Percentiles rank a stretch among this genome's conserved stretches.
Evolutionary conservation across 345 rosid species (phyloP).

Genomic region (Salix koriyanagi): DNA sequence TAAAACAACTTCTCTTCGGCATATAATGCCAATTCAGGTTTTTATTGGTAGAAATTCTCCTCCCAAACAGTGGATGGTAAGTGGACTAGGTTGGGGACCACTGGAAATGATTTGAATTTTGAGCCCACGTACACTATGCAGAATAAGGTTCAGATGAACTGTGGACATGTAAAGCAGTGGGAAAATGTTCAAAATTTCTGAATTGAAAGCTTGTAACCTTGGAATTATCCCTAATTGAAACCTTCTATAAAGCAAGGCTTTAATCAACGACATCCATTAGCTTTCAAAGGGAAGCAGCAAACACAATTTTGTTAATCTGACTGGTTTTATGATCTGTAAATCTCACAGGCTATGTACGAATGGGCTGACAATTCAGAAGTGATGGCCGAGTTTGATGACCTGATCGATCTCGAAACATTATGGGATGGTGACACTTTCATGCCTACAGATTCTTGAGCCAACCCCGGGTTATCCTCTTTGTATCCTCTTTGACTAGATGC

Average conservation of each 20-base stretch:
- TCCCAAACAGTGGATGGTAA: neutral
- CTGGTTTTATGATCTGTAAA: neutral
- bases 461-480: neutral
- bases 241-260: neutral
- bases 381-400: slow-evolving; percentile 42
- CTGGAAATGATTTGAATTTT: neutral
- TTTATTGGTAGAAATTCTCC: neutral
- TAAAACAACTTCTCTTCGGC: neutral
- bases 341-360: slow-evolving; percentile 34
- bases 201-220: neutral
- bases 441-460: slow-evolving; percentile 35
- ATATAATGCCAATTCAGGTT: neutral
- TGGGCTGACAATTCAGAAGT: slow-evolving; percentile 33
- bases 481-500: neutral
- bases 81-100: neutral
- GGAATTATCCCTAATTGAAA: neutral
- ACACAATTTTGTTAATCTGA: neutral
- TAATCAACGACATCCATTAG: neutral
- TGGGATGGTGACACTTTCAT: slow-evolving; percentile 49
- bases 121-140: neutral
- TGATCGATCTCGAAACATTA: slow-evolving; percentile 51
- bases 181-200: neutral
- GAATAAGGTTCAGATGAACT: neutral
- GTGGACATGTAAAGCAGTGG: neutral
- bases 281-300: neutral